Conservation (phyloP, 176 grass and related monocot genomes). For the Avena atlantica region DNA sequence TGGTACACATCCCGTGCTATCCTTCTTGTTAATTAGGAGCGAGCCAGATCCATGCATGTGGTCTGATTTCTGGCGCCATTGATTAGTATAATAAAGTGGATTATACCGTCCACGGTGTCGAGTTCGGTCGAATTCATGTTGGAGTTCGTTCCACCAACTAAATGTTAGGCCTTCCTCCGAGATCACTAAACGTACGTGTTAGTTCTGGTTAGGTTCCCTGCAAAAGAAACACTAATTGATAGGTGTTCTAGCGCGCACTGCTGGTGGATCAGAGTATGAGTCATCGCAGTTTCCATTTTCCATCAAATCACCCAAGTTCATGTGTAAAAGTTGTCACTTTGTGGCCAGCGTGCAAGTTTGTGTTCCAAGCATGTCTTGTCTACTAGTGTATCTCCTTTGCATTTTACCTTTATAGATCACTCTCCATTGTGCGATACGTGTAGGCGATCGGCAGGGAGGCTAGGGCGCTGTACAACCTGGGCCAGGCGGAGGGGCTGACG, state of each 20-base stretch:
- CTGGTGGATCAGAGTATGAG: not conserved
- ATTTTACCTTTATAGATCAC: not conserved
- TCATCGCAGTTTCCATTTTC: not conserved
- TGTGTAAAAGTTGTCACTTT: not conserved
- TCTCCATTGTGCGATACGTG: not conserved
- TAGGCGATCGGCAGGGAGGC: conserved; percentile 22
- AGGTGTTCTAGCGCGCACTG: not conserved
- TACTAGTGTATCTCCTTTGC: not conserved
- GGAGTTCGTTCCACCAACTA: not conserved
- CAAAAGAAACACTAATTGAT: not conserved
- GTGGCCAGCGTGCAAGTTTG: not conserved
- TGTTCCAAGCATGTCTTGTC: not conserved
- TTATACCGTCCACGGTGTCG: not conserved
- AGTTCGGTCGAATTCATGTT: not conserved
- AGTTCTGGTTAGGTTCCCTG: not conserved
- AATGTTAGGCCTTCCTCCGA: not conserved
- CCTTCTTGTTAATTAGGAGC: not conserved
- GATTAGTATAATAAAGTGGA: not conserved
- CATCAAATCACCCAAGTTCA: not conserved
- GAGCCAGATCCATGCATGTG: conserved; percentile 10
- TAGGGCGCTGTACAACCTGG: conserved; percentile 42
- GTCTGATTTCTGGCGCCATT: not conserved
- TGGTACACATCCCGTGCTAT: conserved; percentile 1
- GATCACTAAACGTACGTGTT: not conserved
- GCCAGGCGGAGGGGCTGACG: conserved; percentile 69